A percentile compares a stretch with the other conserved stretches of the same genome.
Conservation (phyloP, 2,329 filamentous ascomycete genomes). For the Grosmannia huntii region DNA sequence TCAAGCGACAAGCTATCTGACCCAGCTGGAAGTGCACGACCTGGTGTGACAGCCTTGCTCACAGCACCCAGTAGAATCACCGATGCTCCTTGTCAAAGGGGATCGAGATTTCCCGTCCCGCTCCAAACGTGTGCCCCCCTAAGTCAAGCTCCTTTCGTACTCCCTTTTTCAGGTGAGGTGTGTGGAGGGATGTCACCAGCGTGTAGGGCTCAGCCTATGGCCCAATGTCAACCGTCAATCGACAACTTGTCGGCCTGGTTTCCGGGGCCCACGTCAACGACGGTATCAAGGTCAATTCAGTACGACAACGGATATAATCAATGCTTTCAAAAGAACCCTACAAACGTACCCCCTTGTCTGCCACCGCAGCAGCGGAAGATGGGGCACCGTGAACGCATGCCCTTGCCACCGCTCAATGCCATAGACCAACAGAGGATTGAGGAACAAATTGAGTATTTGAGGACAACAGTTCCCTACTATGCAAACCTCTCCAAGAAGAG, state of each 20-base stretch:
- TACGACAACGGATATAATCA: neutral
- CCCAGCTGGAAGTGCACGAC: no score
- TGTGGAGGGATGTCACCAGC: no score
- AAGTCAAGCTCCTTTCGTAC: neutral
- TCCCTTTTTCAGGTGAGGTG: no score
- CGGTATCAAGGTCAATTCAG: neutral
- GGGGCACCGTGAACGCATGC: neutral
- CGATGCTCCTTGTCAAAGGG: neutral
- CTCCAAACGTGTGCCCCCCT: neutral
- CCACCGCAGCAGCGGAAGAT: neutral
- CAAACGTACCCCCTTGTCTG: neutral
- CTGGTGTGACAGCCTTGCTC: no score
- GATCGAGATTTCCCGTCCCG: neutral
- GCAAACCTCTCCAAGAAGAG: conserved; percentile 8
- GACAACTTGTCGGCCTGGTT: neutral
- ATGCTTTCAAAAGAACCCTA: neutral
- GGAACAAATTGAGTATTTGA: conserved; percentile 11
- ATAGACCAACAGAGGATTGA: conserved; percentile 11
- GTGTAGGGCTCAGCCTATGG: neutral
- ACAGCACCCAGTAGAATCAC: neutral
- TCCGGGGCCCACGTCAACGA: neutral
- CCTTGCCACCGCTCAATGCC: conserved; percentile 4
- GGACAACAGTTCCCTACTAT: conserved; percentile 9
- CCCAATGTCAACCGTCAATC: neutral
- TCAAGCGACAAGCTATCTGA: neutral